Evolutionary conservation across 2,329 filamentous ascomycete species (phyloP).

Genomic region (Aspergillus unguis): DNA sequence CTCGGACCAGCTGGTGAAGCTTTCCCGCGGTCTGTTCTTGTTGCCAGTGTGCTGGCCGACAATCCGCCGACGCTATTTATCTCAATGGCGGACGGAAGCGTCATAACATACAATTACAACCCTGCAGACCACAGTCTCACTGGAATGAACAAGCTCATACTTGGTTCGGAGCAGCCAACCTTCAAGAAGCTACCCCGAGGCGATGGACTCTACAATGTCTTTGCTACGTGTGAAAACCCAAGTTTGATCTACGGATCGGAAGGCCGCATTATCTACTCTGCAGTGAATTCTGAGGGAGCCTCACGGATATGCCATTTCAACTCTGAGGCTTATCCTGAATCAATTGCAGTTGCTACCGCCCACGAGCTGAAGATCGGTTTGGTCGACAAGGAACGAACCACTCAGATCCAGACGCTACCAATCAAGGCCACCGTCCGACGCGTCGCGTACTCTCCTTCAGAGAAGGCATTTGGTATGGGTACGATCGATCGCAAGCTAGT

Average conservation of each 20-base stretch:
- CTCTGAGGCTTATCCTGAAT: constrained; percentile 72
- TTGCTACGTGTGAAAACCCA: constrained; percentile 90
- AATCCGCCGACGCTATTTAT: constrained; percentile 76
- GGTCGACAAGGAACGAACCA: constrained; percentile 80
- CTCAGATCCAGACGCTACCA: constrained; percentile 77
- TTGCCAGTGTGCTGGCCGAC: constrained; percentile 68
- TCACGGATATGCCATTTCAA: constrained; percentile 80
- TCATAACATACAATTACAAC: constrained; percentile 77
- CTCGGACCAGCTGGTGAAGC: constrained; percentile 66
- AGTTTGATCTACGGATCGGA: constrained; percentile 90
- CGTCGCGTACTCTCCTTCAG: constrained; percentile 75
- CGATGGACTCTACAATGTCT: constrained; percentile 70
- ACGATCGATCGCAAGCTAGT: constrained; percentile 73
- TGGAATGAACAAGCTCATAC: constrained; percentile 72
- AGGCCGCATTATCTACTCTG: constrained; percentile 84
- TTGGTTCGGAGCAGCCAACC: constrained; percentile 80
- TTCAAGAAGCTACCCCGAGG: constrained; percentile 73
- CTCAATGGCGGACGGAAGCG: constrained; percentile 87
- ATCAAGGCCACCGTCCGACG: constrained; percentile 80
- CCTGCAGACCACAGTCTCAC: constrained; percentile 60
- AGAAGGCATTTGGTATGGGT: constrained; percentile 81
- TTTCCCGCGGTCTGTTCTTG: constrained; percentile 75
- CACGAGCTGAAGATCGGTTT: constrained; percentile 72
- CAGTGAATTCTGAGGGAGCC: constrained; percentile 84
- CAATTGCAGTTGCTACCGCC: constrained; percentile 76